phyloP scores from a whole-genome alignment of 2,329 filamentous ascomycete genomes.

The Lecanicillium sp. region DNA sequence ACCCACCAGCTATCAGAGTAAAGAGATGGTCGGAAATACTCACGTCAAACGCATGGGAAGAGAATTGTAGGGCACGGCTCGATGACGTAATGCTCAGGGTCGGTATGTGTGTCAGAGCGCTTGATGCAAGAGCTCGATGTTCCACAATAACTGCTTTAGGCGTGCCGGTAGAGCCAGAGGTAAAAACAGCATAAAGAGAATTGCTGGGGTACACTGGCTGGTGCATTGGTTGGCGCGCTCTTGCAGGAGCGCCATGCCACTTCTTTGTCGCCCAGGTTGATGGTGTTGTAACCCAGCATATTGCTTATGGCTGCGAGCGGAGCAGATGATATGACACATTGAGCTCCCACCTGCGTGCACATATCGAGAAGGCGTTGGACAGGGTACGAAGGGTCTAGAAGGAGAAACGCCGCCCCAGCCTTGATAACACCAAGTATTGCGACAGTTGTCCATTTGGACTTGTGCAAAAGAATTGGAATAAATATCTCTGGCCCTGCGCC shows the following conservation, averaged over 20 bases:
- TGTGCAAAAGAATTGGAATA: slow-evolving; percentile 26
- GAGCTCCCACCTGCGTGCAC: not conserved
- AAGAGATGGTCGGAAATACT: slow-evolving; percentile 16
- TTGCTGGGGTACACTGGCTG: not conserved
- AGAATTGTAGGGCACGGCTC: slow-evolving; percentile 11
- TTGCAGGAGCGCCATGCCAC: too few species aligned
- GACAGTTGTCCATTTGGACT: slow-evolving; percentile 24
- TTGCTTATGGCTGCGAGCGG: not conserved
- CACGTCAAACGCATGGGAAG: slow-evolving; percentile 12
- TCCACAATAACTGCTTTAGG: slow-evolving; percentile 15
- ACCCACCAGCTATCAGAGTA: slow-evolving; percentile 14
- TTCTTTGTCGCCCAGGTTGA: too few species aligned
- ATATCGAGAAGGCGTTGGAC: slow-evolving; percentile 5
- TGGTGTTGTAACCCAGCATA: too few species aligned
- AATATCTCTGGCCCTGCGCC: slow-evolving; percentile 15
- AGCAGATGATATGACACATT: not conserved
- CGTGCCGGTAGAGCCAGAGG: slow-evolving; percentile 13
- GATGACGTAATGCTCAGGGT: too few species aligned
- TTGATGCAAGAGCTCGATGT: slow-evolving; percentile 9
- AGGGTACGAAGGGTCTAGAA: slow-evolving; percentile 25
- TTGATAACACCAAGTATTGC: slow-evolving; percentile 25
- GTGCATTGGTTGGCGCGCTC: too few species aligned
- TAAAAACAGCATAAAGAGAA: slow-evolving; percentile 14
- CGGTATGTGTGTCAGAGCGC: not conserved
- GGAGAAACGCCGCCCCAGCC: slow-evolving; percentile 21